Base-by-base conservation (phyloP, 2,329 filamentous ascomycete genomes). In the Aureobasidium sp. region DNA sequence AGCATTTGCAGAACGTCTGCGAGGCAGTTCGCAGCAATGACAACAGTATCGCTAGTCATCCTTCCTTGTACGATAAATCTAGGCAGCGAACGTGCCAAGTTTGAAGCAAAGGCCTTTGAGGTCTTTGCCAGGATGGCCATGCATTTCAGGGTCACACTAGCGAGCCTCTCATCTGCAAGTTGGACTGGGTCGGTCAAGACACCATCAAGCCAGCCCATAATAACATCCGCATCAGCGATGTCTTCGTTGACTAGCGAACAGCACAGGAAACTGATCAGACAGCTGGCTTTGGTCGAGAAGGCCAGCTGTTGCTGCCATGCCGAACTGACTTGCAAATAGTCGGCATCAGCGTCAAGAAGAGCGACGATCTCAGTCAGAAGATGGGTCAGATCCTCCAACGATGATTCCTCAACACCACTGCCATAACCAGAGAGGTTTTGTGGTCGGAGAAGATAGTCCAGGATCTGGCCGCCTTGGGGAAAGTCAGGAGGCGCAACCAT, bases 11-110 rank as follows among this genome's bases (percentile, higher is more conserved):
- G 79, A 20, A 95, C 86, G 67, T 87, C 88, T 2, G 92, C 91
- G 37, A 99, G 79, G 68, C 89, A 94, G 66, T 86, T 85, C n/a
- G 92, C 91, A 31, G 93, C 93, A 37, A 93, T 82, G 1, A 81
- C 81, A 47, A 94, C 87, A 14, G 86, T 90, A 31, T 83, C 79
- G 17, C 84, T 83, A 62, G 84, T 84, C 39, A 90, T 85, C 22
- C 86, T 84, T 61, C 89, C 87, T 72, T 96, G 91, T 0, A 97
- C 90, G 63, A 99, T 90, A 67, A 96, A 91, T 45, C 90, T 84
- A 47, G 95, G 87, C 45, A 99, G 80, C 20, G 91, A 84, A 36
- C 90, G 86, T 69, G 89, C 92, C 59, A 95, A 83, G 64, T 81
- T 86, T 1, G 90, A 85, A 14, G 91, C 90, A 66, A 88, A 87